Base-by-base conservation (phyloP, 192 early-diverging fungal genomes). In the Anaeromyces robustus region DNA sequence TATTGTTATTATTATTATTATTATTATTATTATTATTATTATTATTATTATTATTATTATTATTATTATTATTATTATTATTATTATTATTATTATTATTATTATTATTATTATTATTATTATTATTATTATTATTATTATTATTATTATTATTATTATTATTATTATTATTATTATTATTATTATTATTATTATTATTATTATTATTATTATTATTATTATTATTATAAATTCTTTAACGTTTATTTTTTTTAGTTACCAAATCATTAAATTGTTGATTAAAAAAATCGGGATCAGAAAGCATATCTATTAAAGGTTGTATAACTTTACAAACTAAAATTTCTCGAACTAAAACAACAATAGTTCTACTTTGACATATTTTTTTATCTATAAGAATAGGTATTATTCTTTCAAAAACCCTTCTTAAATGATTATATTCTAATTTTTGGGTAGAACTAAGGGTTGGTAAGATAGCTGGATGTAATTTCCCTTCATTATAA, bases 271-370 rank as follows among this genome's bases (percentile, higher is more conserved):
- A 84, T 22, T 90, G 87, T 81, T 94, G 91, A 84, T 97, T 96
- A 88, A 93, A 92, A 59, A 91, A 96, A 84, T 97, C 95, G 2
- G 96, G 93, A 77, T 97, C 96, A 0, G 92, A 86, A 30, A 96
- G 43, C 39, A 88, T 87, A 26, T 90, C 84, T 30, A 96, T 81
- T 0, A 93, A 77, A 1, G 95, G 94, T 30, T 89, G 87, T 12
- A 98, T 77, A 13, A 97, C 83, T 0, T 91, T 87, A 17, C 92
- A 89, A 1, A 87, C 86, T 16, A 96, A 79, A 14, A 98, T 84
- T 83, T 98, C 96, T 17, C 95, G 85, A 4, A 96, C 81, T 19
- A 97, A 79, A 30, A 90, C 52, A 68, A 68, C 52, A 68, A 68
- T n/a, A 68, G 26, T 68, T 68, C 52, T 26, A 68, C 52, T 68